Conservation (phyloP, 345 rosid genomes). For the Cardiospermum halicacabum region DNA sequence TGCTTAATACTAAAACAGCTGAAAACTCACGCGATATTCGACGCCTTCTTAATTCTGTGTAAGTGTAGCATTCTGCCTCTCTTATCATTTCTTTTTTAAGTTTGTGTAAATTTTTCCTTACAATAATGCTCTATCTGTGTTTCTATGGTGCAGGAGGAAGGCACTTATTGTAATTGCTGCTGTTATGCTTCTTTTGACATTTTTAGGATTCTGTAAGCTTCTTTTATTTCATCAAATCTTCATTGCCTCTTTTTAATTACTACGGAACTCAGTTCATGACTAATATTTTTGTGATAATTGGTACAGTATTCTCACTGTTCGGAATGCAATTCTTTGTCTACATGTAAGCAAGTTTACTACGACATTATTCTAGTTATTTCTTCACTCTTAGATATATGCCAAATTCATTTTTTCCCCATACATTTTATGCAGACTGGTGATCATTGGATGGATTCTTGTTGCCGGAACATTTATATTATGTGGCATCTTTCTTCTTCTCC, state of each 20-base stretch:
- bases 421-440: constrained; percentile 59
- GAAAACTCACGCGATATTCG: constrained; percentile 52
- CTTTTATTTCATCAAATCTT: background rate
- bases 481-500: constrained; percentile 83
- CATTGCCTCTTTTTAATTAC: background rate
- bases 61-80: constrained; percentile 17
- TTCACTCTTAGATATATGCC: background rate
- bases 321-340: constrained; percentile 76
- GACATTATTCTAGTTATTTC: background rate
- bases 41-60: constrained; percentile 75
- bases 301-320: constrained; percentile 68
- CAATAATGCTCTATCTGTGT: background rate
- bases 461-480: constrained; percentile 84
- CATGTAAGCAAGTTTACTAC: constrained; percentile 47
- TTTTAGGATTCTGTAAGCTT: constrained; percentile 78
- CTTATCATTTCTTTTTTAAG: background rate
- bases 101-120: background rate
- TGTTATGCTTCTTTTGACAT: constrained; percentile 69
- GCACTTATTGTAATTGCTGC: constrained; percentile 64
- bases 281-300: constrained; percentile 5
- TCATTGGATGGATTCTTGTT: constrained; percentile 86
- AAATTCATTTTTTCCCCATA: background rate
- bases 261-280: background rate
- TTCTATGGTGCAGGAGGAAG: constrained; percentile 52
- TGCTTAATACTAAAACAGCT: constrained; percentile 44